These are phyloP conservation scores for Scortechinia acanthostroma DNA, from an alignment of 2,329 filamentous ascomycete genomes.

Conservation along the genomic window DNA sequence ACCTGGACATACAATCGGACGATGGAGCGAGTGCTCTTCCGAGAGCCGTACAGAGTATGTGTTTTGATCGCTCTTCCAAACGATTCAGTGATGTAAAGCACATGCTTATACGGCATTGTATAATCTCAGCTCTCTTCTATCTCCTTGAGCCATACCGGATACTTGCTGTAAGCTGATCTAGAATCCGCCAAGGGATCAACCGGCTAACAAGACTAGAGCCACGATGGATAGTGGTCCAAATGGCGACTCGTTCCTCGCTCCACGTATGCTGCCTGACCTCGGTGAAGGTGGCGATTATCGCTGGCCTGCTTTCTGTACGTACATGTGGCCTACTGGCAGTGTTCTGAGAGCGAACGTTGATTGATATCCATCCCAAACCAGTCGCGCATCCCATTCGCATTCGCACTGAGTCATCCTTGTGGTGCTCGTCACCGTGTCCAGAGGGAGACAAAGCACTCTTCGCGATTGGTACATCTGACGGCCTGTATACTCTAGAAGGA, in stretches of 20 bases:
- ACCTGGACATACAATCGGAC: conserved; percentile 19
- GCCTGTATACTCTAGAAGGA: conserved; percentile 20
- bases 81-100: background rate
- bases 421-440: conserved; percentile 24
- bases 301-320: conserved; percentile 18
- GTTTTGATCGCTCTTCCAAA: background rate
- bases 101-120: too few species aligned
- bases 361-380: too few species aligned
- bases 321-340: too few species aligned
- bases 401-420: conserved; percentile 16
- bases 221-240: conserved; percentile 22
- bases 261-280: conserved; percentile 17
- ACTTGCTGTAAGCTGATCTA: conserved; percentile 16
- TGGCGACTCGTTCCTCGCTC: conserved; percentile 19
- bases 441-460: conserved; percentile 16
- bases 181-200: background rate
- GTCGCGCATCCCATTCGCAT: conserved; percentile 16
- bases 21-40: conserved; percentile 18
- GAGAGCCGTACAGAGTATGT: conserved; percentile 18
- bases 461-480: conserved; percentile 24
- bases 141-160: conserved; percentile 21
- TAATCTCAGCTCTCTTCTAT: conserved; percentile 19
- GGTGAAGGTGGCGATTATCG: conserved; percentile 19
- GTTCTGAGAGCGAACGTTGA: too few species aligned
- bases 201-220: conserved; percentile 11